Base-by-base conservation (phyloP, 106 monocot genomes). In the Platanthera zijinensis region DNA sequence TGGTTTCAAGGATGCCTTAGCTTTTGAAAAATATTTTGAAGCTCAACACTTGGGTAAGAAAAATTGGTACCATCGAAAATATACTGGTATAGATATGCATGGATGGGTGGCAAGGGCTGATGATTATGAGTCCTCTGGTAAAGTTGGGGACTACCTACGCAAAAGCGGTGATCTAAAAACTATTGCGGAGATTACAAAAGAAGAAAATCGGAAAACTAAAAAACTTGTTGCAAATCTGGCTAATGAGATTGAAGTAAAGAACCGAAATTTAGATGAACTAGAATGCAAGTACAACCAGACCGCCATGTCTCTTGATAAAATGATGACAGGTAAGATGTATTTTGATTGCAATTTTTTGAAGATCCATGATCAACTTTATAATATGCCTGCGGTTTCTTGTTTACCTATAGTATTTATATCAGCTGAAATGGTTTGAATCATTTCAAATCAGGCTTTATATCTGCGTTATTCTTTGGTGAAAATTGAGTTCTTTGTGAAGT, bases 81-180 rank as follows among this genome's bases (percentile, higher is more conserved):
- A 69, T 17, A 51, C 49, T 21, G 54, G 30, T 7, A 1, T 10
- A n/a, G 72, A 83, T 28, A 51, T 83, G 14, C 77, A 79, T 80
- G 86, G 82, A 76, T 86, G 86, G 86, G 66, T 86, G 56, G 86
- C 82, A 32, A 69, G 86, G 47, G 82, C 52, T 28, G 76, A 83
- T 51, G 86, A 86, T 76, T 77, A 86, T 47, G 74, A 77, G n/a
- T 52, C 81, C 66, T 74, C 1, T 13, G 81, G 74, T 75, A 77
- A 67, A 6, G 70, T 85, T 69, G 78, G 81, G 5, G 70, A 69
- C 14, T 19, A 82, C 53, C 61, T 85, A 19, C 75, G 78, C 10
- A 82, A 72, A 48, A 81, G 64, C 30, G 85, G 85, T n/a, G 78
- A 85, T 71, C 11, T 85, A 52, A 85, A 85, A 76, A 72, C 81